phyloP scores from a whole-genome alignment of 306 rosid species.

The Prunus salicina region DNA sequence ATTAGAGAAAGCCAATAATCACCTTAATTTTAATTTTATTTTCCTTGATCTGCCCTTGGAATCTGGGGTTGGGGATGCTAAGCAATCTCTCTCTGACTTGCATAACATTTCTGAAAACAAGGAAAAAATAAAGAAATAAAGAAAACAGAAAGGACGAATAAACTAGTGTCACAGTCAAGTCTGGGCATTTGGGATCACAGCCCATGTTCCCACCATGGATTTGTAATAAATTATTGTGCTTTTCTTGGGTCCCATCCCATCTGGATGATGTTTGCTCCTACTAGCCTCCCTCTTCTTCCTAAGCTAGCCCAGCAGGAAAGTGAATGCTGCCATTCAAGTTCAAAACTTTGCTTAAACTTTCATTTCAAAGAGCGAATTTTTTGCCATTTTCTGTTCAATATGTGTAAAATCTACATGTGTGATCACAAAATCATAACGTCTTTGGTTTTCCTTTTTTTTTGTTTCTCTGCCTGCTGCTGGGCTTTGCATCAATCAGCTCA shows the following conservation, averaged over 20 bases:
- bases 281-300: not conserved
- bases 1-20: not conserved
- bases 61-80: constrained; percentile 29
- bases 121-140: not conserved
- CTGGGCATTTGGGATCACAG: constrained; percentile 21
- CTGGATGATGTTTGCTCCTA: not conserved
- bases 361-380: not conserved
- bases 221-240: constrained; percentile 22
- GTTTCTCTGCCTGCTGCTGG: too few relatives aligned
- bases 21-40: constrained; percentile 12
- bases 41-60: constrained; percentile 49
- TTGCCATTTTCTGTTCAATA: not conserved
- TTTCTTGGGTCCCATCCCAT: constrained; percentile 28
- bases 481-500: not conserved
- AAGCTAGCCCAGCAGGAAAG: too few relatives aligned
- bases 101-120: constrained; percentile 13
- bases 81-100: constrained; percentile 15
- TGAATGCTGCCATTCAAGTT: not conserved
- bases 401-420: not conserved
- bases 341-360: not conserved
- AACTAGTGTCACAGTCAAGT: constrained; percentile 26
- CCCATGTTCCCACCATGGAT: constrained; percentile 34
- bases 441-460: not conserved
- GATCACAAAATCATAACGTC: not conserved
- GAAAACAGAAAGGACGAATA: not conserved